Evolutionary conservation across 108 stramenopile genomes (phyloP).

Genomic region (Skeletonema costatum): DNA sequence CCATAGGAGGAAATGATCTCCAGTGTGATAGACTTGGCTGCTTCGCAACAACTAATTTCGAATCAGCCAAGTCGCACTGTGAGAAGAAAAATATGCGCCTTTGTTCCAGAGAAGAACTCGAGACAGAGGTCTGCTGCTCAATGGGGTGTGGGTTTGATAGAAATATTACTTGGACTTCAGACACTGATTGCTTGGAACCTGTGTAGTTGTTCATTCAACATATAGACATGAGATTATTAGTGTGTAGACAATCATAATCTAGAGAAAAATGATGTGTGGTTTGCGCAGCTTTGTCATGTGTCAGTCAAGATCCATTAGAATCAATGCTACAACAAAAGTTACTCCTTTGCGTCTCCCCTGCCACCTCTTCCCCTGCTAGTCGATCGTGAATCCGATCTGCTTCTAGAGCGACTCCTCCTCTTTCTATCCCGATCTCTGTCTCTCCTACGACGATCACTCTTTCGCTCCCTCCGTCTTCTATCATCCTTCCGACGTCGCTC

Average conservation of each 20-base stretch:
- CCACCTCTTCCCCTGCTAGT: conserved; percentile 1
- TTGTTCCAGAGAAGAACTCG: background rate
- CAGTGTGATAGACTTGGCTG: background rate
- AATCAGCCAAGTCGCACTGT: background rate
- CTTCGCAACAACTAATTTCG: background rate
- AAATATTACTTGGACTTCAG: background rate
- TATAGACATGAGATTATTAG: too few species aligned
- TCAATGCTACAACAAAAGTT: background rate
- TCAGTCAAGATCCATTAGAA: background rate
- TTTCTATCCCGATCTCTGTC: conserved; percentile 1
- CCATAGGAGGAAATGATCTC: background rate
- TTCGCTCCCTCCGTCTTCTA: conserved; percentile 2
- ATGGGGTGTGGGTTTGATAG: background rate
- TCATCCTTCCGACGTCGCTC: conserved; percentile 29
- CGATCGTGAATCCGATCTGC: conserved; percentile 3
- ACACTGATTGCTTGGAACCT: background rate
- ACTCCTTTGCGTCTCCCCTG: background rate
- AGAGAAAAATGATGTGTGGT: too few species aligned
- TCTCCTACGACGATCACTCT: conserved; percentile 5
- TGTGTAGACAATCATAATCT: too few species aligned
- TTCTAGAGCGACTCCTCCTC: conserved; percentile 18
- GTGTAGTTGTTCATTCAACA: background rate
- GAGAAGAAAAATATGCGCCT: background rate
- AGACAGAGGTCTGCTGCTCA: background rate
- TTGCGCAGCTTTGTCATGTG: too few species aligned